These are phyloP conservation scores for Pterulicium gracile DNA, from an alignment of 1,284 basidiomycete genomes.

Conservation along the genomic window DNA sequence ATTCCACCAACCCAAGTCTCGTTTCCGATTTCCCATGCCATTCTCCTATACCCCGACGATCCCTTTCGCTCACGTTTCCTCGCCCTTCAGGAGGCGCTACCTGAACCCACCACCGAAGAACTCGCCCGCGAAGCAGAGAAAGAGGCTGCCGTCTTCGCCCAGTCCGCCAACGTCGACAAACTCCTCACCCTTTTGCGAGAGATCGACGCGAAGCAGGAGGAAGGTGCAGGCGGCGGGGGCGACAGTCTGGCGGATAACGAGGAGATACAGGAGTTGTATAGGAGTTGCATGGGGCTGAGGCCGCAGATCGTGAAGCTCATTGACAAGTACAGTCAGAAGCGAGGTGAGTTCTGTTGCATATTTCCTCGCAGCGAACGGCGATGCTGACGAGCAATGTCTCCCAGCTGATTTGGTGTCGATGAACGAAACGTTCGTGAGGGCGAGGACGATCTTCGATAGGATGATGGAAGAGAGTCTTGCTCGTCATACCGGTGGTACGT, in stretches of 20 bases:
- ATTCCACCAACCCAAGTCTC: no score
- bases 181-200: constrained; percentile 73
- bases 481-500: constrained; percentile 51
- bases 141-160: constrained; percentile 80
- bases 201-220: constrained; percentile 44
- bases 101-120: constrained; percentile 75
- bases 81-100: constrained; percentile 67
- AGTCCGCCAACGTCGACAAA: constrained; percentile 82
- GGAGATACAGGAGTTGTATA: constrained; percentile 90
- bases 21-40: constrained; percentile 3
- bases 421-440: constrained; percentile 83
- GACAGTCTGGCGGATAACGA: constrained; percentile 91
- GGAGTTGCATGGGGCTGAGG: constrained; percentile 78
- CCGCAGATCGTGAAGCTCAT: constrained; percentile 96
- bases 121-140: constrained; percentile 79
- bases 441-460: constrained; percentile 73
- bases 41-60: neutral
- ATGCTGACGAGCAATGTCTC: no score
- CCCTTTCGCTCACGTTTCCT: constrained; percentile 5
- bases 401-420: constrained; percentile 73
- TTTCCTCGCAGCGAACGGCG: constrained; percentile 24
- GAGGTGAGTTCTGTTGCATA: constrained; percentile 34
- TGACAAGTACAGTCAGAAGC: constrained; percentile 95
- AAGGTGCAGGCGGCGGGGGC: constrained; percentile 24
- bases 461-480: constrained; percentile 89